phyloP scores from a whole-genome alignment of 2,329 filamentous ascomycete genomes.

The Rhynchosporium graminicola region DNA sequence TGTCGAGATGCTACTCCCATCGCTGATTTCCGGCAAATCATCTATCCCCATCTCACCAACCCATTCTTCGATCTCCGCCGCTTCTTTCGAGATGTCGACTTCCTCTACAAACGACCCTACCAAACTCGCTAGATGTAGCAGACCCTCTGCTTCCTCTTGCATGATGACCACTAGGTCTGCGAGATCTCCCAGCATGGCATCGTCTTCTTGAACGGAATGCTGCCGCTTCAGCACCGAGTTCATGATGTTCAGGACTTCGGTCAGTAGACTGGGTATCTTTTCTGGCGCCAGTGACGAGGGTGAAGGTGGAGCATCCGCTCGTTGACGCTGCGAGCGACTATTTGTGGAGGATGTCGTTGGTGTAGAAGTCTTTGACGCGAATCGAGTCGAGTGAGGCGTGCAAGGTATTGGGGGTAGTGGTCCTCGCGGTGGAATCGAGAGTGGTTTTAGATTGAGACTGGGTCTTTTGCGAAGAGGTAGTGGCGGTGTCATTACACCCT shows the following conservation, averaged over 20 bases:
- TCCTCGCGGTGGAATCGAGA: slow-evolving; percentile 3
- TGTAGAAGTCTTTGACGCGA: background rate
- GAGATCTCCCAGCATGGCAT: slow-evolving; percentile 21
- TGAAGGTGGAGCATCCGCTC: slow-evolving; percentile 13
- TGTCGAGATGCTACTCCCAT: background rate
- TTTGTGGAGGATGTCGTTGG: background rate
- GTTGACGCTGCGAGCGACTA: background rate
- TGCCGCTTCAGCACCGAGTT: slow-evolving; percentile 25
- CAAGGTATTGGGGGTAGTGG: background rate
- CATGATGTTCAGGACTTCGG: slow-evolving; percentile 29
- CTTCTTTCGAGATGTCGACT: slow-evolving; percentile 16
- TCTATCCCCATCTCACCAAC: background rate
- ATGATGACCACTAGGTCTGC: slow-evolving; percentile 29
- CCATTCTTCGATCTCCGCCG: slow-evolving; percentile 17
- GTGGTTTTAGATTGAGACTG: slow-evolving; percentile 2
- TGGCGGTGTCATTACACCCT: background rate
- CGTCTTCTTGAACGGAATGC: slow-evolving; percentile 19
- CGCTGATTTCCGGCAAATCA: background rate
- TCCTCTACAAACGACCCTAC: slow-evolving; percentile 30
- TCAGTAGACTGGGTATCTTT: slow-evolving; percentile 26
- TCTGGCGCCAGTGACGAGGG: slow-evolving; percentile 23
- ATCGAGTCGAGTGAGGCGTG: background rate
- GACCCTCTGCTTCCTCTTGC: slow-evolving; percentile 31
- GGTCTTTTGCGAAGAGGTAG: background rate
- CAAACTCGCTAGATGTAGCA: slow-evolving; percentile 25